Evolutionary conservation across 2,329 filamentous ascomycete species (phyloP).

Genomic region (Aspergillus costaricaensis): DNA sequence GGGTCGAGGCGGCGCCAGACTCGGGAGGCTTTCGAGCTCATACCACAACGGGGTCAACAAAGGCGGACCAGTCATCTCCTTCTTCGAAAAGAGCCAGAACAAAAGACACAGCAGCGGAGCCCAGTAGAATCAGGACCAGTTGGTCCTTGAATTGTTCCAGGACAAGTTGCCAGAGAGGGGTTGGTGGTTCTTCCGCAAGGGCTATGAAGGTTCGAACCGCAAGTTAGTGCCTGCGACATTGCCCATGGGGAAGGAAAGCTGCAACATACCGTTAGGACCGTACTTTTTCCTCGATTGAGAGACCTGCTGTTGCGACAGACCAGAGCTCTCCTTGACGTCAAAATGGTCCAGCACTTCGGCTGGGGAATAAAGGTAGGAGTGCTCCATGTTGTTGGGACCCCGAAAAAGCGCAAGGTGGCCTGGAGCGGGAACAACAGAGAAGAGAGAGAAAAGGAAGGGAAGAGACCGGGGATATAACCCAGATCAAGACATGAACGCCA

Average conservation of each 20-base stretch:
- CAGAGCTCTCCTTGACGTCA: slow-evolving; percentile 52
- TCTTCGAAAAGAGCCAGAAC: slow-evolving; percentile 90
- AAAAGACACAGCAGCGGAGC: slow-evolving; percentile 90
- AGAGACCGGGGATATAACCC: slow-evolving; percentile 11
- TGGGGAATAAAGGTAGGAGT: slow-evolving; percentile 53
- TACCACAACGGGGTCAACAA: slow-evolving; percentile 94
- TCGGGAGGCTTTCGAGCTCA: slow-evolving; percentile 42
- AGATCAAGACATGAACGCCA: slow-evolving; percentile 29
- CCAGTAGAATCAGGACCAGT: slow-evolving; percentile 90
- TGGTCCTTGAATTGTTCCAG: slow-evolving; percentile 99
- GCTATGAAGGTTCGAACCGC: slow-evolving; percentile 46
- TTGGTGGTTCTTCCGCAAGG: slow-evolving; percentile 86
- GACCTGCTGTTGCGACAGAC: slow-evolving; percentile 54
- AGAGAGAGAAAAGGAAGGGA: slow-evolving; percentile 16
- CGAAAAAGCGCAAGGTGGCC: slow-evolving; percentile 11
- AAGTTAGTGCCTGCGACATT: slow-evolving; percentile 7
- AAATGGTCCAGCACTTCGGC: slow-evolving; percentile 56
- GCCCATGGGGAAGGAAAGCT: neutral
- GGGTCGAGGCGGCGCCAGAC: slow-evolving; percentile 1
- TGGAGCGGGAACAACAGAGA: slow-evolving; percentile 3
- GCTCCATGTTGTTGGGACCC: slow-evolving; percentile 49
- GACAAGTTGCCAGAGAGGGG: slow-evolving; percentile 92
- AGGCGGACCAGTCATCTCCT: slow-evolving; percentile 91
- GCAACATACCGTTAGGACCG: slow-evolving; percentile 56
- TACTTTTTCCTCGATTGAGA: slow-evolving; percentile 48